Conservation (phyloP, 1,284 basidiomycete species). For the Heterobasidion irregulare region DNA sequence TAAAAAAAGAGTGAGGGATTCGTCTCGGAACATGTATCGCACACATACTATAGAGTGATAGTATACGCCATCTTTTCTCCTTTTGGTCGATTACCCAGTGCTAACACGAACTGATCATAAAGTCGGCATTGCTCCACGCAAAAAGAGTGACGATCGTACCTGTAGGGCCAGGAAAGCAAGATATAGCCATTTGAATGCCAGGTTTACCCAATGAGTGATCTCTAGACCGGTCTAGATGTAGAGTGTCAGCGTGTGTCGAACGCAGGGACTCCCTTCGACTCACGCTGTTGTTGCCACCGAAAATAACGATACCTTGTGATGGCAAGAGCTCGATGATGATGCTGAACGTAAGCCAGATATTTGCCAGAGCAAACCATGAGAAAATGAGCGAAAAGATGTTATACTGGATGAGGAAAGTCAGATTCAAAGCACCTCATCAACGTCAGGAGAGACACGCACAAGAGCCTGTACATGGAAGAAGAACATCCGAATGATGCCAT, state of each 20-base stretch:
- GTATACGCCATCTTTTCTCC: slow-evolving; percentile 84
- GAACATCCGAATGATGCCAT: slow-evolving; percentile 85
- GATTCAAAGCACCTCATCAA: neutral
- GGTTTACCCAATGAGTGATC: slow-evolving; percentile 90
- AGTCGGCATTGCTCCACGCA: neutral
- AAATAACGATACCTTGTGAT: slow-evolving; percentile 52
- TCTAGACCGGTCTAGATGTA: neutral
- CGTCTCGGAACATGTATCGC: slow-evolving; percentile 1
- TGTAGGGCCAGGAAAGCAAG: slow-evolving; percentile 76
- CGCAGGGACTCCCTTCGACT: slow-evolving; percentile 1
- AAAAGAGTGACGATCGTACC: slow-evolving; percentile 16
- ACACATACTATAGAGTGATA: slow-evolving; percentile 65
- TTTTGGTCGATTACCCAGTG: slow-evolving; percentile 92
- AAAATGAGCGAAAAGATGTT: slow-evolving; percentile 77
- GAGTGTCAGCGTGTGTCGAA: neutral
- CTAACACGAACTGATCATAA: slow-evolving; percentile 72
- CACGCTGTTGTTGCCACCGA: slow-evolving; percentile 42
- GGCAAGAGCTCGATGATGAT: slow-evolving; percentile 93
- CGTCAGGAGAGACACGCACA: slow-evolving; percentile 33
- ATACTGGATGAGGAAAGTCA: slow-evolving; percentile 36
- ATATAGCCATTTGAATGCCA: slow-evolving; percentile 82
- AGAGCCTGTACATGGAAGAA: slow-evolving; percentile 92
- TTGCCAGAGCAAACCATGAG: slow-evolving; percentile 90
- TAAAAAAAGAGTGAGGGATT: neutral
- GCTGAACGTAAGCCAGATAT: slow-evolving; percentile 92